These are phyloP conservation scores for Ananas comosus DNA, from an alignment of 176 grass and related monocot genomes.

Conservation along the genomic window DNA sequence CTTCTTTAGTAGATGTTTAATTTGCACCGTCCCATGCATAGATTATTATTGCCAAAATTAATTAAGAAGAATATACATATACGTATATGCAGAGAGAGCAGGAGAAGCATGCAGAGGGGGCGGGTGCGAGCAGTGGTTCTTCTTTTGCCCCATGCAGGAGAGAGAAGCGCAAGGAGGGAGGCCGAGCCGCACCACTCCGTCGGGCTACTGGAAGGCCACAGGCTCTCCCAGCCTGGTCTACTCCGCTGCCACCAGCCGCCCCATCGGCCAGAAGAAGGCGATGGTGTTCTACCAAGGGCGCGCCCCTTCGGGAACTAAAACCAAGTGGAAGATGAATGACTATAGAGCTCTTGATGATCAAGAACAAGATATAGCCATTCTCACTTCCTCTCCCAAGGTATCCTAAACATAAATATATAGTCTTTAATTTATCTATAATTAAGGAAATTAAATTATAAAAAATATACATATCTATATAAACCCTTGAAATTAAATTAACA, in stretches of 20 bases:
- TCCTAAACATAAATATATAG: not conserved
- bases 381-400: slow-evolving; percentile 13
- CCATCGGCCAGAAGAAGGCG: slow-evolving; percentile 73
- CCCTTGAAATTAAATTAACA: too few species aligned
- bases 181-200: slow-evolving; percentile 74
- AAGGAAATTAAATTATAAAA: too few species aligned
- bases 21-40: too few species aligned
- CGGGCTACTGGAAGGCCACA: slow-evolving; percentile 97
- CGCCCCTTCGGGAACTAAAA: slow-evolving; percentile 59
- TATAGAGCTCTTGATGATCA: slow-evolving; percentile 56
- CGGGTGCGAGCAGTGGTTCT: slow-evolving; percentile 74
- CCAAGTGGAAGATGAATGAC: slow-evolving; percentile 93
- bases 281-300: slow-evolving; percentile 94
- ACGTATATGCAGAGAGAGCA: slow-evolving; percentile 34
- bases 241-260: slow-evolving; percentile 36
- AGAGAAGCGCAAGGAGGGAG: slow-evolving; percentile 72
- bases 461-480: too few species aligned
- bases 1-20: too few species aligned
- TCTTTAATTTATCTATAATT: not conserved
- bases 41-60: too few species aligned
- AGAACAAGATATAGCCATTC: not conserved
- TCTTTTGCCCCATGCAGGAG: slow-evolving; percentile 81
- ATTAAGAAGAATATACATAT: too few species aligned
- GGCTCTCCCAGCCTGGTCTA: slow-evolving; percentile 72
- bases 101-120: slow-evolving; percentile 18